Base-by-base conservation (phyloP, 2,329 filamentous ascomycete species). In the Arthrobotrys entomopaga region DNA sequence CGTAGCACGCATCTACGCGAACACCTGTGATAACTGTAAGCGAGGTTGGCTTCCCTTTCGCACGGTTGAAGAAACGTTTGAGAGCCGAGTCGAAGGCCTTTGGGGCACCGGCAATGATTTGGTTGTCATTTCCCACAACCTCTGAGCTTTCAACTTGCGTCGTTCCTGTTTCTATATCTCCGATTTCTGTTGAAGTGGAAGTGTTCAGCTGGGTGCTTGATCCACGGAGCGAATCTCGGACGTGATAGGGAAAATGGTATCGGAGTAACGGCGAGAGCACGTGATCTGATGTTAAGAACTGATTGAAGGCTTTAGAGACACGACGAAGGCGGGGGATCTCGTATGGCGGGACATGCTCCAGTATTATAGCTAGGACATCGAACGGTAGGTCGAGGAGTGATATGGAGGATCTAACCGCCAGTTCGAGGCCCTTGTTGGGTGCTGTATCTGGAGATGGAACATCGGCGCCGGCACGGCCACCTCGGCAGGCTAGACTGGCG, bases 51-150 rank as follows among this genome's bases (percentile, higher is more conserved):
- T 74, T 74, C 1, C 70, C 70, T 34, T 49, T 67, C 19, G 70
- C 57, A n/a, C 70, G 61, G 58, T 67, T 74, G 58, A 74, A 74
- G 52, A 74, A 74, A 16, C 70, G 70, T 29, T 64, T 74, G 50
- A 74, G 70, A 20, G 70, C 70, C 13, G 63, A 20, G 20, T 74
- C 70, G 15, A 74, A 74, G 0, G 70, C 70, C 43, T 65, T 46
- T 22, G 70, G 63, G 22, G 70, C 70, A 13, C 63, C 70, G 4
- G 20, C 50, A 10, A 67, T 61, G 19, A 65, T 48, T 3, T 56
- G 11, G 15, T 56, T 58, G n/a, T 57, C 19, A 22, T 11, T n/a
- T 2, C 26, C 26, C 2, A 24, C 22, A 59, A 11, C 29, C n/a
- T 59, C 26, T 16, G 16, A 16, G 19, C n/a, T 24, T 20, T 22